Evolutionary conservation across 352 stramenopile species (phyloP).

Genomic region (Phytophthora tentaculata): DNA sequence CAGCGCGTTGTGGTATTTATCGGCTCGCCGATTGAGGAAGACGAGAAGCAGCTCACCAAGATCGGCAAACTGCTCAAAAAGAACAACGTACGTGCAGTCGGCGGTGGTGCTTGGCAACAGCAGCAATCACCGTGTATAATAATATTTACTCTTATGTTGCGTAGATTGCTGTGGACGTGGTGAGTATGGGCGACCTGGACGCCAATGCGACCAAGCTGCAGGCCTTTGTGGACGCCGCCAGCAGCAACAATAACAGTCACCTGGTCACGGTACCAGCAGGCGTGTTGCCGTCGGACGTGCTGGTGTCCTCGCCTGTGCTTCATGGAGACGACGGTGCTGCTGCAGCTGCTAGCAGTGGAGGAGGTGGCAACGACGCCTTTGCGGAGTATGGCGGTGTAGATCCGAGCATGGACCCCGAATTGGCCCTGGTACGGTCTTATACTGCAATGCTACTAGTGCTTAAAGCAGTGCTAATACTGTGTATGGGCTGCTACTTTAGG

Average conservation of each 20-base stretch:
- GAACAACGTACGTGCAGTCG: conserved; percentile 91
- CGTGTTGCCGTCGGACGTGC: conserved; percentile 97
- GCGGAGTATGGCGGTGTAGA: conserved; percentile 97
- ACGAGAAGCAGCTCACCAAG: conserved; percentile 93
- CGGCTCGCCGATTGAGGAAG: conserved; percentile 92
- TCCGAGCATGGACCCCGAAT: conserved; percentile 98
- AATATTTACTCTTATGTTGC: neutral
- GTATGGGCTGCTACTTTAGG: conserved; percentile 37
- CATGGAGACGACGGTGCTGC: conserved; percentile 85
- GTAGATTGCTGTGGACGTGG: conserved; percentile 97
- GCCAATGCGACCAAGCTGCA: conserved; percentile 89
- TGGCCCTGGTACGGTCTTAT: conserved; percentile 97
- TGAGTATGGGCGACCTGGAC: conserved; percentile 97
- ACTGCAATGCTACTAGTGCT: neutral
- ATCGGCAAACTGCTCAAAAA: conserved; percentile 99
- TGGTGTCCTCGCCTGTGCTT: conserved; percentile 96
- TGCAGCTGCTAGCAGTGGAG: conserved; percentile 32
- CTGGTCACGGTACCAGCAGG: conserved; percentile 97
- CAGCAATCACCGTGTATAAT: neutral
- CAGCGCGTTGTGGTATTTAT: conserved; percentile 98
- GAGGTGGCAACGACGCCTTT: conserved; percentile 76
- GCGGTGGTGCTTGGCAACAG: neutral
- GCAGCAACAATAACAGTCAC: conserved; percentile 95
- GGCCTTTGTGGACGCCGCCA: conserved; percentile 92
- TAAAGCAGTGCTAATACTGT: conserved; percentile 15